phyloP scores from a whole-genome alignment of 2,329 filamentous ascomycete genomes.

The Aspergillus neoniger region DNA sequence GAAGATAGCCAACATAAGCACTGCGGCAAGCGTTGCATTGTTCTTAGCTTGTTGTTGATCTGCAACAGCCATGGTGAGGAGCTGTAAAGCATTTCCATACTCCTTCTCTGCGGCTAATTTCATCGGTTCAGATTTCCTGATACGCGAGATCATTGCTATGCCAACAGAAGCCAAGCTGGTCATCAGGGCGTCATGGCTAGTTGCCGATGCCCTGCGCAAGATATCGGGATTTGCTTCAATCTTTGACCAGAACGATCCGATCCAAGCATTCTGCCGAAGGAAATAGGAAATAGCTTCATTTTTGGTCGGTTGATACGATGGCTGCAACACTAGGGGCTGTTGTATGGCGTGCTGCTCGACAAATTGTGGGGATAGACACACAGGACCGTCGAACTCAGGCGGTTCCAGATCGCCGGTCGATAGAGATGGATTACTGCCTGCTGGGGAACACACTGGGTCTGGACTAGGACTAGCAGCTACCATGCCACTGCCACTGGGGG shows the following conservation, averaged over 20 bases:
- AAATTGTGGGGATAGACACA: conserved; percentile 18
- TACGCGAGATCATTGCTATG: conserved; percentile 59
- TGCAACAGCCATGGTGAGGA: conserved; percentile 38
- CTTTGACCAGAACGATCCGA: conserved; percentile 29
- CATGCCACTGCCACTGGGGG: conserved; percentile 26
- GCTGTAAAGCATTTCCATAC: conserved; percentile 57
- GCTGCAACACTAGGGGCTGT: conserved; percentile 26
- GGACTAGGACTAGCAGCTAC: conserved; percentile 13
- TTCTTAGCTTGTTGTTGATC: conserved; percentile 38
- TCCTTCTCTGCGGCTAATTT: conserved; percentile 53
- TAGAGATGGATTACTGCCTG: not conserved
- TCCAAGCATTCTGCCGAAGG: conserved; percentile 36
- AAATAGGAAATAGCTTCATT: conserved; percentile 42
- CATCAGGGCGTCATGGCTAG: conserved; percentile 35
- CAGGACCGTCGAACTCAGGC: conserved; percentile 17
- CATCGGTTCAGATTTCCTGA: conserved; percentile 51
- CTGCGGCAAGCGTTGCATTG: conserved; percentile 53
- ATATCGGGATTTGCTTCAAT: conserved; percentile 23
- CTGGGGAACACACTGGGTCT: not conserved
- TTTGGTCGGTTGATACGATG: conserved; percentile 27
- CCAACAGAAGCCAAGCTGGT: conserved; percentile 61
- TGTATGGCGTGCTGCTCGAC: conserved; percentile 14
- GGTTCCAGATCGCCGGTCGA: not conserved
- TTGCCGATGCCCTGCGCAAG: conserved; percentile 21
- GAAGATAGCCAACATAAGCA: conserved; percentile 62